Evolutionary conservation across 306 rosid genomes (phyloP), one percentile per base, ranked within the genome.

Genomic region (Astragalus membranaceus): DNA sequence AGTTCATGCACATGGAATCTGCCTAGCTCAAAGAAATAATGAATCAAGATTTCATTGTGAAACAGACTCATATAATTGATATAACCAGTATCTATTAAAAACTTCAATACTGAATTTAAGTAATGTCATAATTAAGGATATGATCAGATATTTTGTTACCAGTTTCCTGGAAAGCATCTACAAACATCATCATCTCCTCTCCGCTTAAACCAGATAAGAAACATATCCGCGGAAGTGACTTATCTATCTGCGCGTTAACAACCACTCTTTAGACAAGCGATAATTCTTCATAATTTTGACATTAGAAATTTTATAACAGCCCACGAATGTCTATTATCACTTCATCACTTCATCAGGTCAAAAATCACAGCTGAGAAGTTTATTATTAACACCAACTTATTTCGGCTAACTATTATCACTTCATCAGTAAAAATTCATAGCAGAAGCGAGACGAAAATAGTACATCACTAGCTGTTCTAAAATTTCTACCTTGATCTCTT

Each of bases 121-220:
- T 14, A 39, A 42, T 56, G 39, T 26, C 16, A 56, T 13, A 64
- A 20, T n/a, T 55, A n/a, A 70, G 54, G 15, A 42, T 56, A 51
- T 16, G 47, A 48, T 57, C 11, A 43, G 41, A 64, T 16, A 26
- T 62, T 57, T 36, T 2, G 14, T 68, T 87, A 90, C 97, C 98
- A 6, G 89, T 70, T 72, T 94, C 96, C 3, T 92, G 95, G 77
- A 88, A 94, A 76, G 96, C 85, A 55, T 94, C 97, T 23, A 94
- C 85, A 76, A 94, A 88, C 96, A 88, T 86, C 87, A 94, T 85
- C 98, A 84, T 94, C 88, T 94, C 97, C 81, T 90, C 97, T 57
- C 98, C 97, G 12, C 85, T 87, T 62, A 94, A 87, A 78, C 98
- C 98, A 12, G 97, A 94, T 23, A 90, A 75, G 86, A 94, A 88